A percentile compares a stretch with the other conserved stretches of the same genome.
These are phyloP conservation scores for Exophiala sp. DNA, from an alignment of 2,329 filamentous ascomycete species.

Conservation along the genomic window DNA sequence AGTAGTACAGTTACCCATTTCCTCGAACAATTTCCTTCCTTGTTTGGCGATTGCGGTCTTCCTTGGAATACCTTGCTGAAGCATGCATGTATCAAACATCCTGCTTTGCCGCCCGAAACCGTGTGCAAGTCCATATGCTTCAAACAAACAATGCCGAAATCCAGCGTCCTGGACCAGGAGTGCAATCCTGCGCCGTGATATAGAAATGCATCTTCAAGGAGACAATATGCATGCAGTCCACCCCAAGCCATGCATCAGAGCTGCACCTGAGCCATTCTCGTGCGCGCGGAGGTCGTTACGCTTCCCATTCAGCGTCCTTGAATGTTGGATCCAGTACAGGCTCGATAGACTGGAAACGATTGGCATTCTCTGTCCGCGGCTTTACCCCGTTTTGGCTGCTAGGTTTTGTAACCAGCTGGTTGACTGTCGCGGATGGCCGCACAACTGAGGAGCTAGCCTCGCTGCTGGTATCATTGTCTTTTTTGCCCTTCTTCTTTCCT, in stretches of 20 bases:
- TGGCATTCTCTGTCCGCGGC: slow-evolving; percentile 12
- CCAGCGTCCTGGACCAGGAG: neutral
- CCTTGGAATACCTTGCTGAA: neutral
- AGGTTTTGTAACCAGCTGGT: slow-evolving; percentile 14
- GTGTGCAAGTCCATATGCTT: neutral
- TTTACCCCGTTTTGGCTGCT: slow-evolving; percentile 16
- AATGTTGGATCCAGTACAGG: slow-evolving; percentile 10
- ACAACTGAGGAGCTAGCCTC: slow-evolving; percentile 36
- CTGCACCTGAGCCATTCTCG: neutral
- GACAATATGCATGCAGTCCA: neutral
- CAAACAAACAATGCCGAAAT: neutral
- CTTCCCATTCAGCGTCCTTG: slow-evolving; percentile 27
- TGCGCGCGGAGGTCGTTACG: neutral
- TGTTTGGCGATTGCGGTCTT: neutral
- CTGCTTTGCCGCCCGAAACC: neutral
- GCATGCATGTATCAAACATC: neutral
- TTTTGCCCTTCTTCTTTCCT: slow-evolving; percentile 47
- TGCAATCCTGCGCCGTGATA: neutral
- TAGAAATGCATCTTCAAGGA: neutral
- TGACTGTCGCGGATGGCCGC: slow-evolving; percentile 2
- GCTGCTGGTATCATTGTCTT: slow-evolving; percentile 40
- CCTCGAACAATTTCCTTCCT: neutral
- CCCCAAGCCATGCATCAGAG: neutral
- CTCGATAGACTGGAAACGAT: slow-evolving; percentile 26
- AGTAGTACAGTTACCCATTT: too few species aligned